Percentiles rank a stretch among this genome's conserved stretches.
phyloP scores from a whole-genome alignment of 306 rosid species.

The Cotoneaster glaucophyllus region DNA sequence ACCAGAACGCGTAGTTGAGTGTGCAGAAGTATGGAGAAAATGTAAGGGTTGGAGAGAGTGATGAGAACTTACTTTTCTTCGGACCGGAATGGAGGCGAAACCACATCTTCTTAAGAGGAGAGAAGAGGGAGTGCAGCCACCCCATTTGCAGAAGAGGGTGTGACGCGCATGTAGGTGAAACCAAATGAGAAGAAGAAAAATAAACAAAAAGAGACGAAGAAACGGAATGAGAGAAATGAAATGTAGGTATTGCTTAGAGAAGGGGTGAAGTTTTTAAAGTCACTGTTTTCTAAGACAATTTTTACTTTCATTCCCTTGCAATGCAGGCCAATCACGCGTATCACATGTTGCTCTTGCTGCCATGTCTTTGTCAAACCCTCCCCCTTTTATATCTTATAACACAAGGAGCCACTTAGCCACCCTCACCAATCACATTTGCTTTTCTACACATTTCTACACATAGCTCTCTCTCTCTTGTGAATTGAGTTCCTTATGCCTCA shows the following conservation, averaged over 20 bases:
- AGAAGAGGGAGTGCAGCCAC: conserved; percentile 85
- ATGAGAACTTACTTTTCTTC: conserved; percentile 53
- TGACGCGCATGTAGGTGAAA: conserved; percentile 35
- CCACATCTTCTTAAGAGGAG: conserved; percentile 86
- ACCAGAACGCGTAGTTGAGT: background rate
- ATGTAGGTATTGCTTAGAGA: conserved; percentile 54
- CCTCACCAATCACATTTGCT: conserved; percentile 58
- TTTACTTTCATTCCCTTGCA: conserved; percentile 12
- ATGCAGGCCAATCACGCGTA: conserved; percentile 20
- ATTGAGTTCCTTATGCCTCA: conserved; percentile 17
- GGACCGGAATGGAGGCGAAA: conserved; percentile 62
- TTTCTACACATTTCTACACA: conserved; percentile 32
- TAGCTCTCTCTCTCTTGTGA: background rate
- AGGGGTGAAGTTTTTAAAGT: conserved; percentile 50
- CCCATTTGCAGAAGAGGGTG: conserved; percentile 62
- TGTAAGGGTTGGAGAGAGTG: background rate
- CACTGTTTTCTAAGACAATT: conserved; percentile 37
- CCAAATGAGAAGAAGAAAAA: conserved; percentile 13
- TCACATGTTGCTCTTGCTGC: conserved; percentile 44
- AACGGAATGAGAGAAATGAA: background rate
- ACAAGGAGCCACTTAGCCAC: conserved; percentile 51
- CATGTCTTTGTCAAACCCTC: conserved; percentile 50
- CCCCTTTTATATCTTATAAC: conserved; percentile 36
- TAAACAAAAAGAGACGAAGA: background rate
- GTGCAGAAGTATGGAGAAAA: background rate